A percentile compares a stretch with the other conserved stretches of the same genome.
These are phyloP conservation scores for Pseudogymnoascus sp. DNA, from an alignment of 2,329 filamentous ascomycete species.

Conservation along the genomic window DNA sequence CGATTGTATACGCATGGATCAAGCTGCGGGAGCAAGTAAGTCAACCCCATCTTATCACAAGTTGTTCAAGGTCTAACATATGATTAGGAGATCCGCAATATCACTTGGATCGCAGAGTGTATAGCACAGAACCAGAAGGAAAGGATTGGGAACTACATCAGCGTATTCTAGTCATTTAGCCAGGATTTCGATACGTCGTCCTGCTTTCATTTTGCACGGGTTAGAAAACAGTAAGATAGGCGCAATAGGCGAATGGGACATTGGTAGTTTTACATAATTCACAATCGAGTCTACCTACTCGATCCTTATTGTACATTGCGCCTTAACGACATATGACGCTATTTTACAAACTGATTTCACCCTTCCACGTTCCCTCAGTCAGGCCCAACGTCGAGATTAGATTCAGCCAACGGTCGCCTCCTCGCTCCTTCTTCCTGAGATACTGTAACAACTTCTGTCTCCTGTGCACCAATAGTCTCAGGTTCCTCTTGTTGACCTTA, in stretches of 20 bases:
- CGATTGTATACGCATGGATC: slow-evolving; percentile 95
- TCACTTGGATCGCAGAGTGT: slow-evolving; percentile 98
- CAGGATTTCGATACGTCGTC: neutral
- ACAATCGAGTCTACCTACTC: slow-evolving; percentile 9
- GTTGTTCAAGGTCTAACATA: slow-evolving; percentile 26
- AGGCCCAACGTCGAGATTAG: slow-evolving; percentile 77
- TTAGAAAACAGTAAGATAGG: slow-evolving; percentile 1
- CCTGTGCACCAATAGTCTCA: slow-evolving; percentile 76
- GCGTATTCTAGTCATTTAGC: slow-evolving; percentile 62
- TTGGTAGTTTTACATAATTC: slow-evolving; percentile 8
- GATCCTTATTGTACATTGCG: slow-evolving; percentile 20
- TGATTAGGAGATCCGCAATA: slow-evolving; percentile 89
- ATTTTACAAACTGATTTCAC: slow-evolving; percentile 67
- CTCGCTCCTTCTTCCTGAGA: slow-evolving; percentile 79
- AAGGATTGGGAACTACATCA: slow-evolving; percentile 97
- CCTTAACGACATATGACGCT: slow-evolving; percentile 19
- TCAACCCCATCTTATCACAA: slow-evolving; percentile 11
- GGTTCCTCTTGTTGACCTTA: slow-evolving; percentile 87
- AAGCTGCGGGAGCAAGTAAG: slow-evolving; percentile 93
- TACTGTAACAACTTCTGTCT: slow-evolving; percentile 84
- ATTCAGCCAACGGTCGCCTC: slow-evolving; percentile 82
- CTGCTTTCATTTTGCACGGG: slow-evolving; percentile 3
- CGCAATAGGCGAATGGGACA: slow-evolving; percentile 5
- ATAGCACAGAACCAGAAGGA: slow-evolving; percentile 99
- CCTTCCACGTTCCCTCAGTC: slow-evolving; percentile 81